Evolutionary conservation across 371 early-diverging fungal genomes (phyloP), one percentile per base, ranked within the genome.

Genomic region (Chytridium lagenaria): DNA sequence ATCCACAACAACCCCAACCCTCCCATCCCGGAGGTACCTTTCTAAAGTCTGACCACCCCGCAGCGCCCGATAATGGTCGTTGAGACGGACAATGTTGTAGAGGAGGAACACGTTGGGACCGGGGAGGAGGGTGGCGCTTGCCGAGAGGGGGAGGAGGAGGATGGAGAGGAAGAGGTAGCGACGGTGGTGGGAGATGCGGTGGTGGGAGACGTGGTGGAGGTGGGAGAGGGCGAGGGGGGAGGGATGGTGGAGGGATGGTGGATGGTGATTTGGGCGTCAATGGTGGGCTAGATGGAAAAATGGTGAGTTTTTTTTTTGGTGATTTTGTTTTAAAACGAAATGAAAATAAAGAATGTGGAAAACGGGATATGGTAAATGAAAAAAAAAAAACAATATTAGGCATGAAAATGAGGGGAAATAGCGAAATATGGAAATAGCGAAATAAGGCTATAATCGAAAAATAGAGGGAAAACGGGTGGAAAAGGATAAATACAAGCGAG

Each of bases 21-120:
- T 12, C 38, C 59, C 67, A 22, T 22, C 65, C 33, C 40, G 10
- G 34, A 75, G 2, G 30, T 67, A 2, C 26, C 57, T 12, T 49
- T 51, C 31, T 34, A 76, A 65, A 3, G 71, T 70, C 69, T 59
- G 52, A 2, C 44, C 51, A 16, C 76, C 79, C 71, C 70, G 57
- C 69, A 67, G 40, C 5, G 79, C 79, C 23, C 70, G 37, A 80
- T 90, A 93, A 69, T 94, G 92, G 57, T 91, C 91, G 81, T 92
- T 92, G 22, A 93, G 80, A 2, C 94, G 90, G 73, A 91, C 93
- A 30, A 91, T 70, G 72, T 94, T 94, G 80, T 93, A 94, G 28
- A 91, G 90, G 19, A 94, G 78, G 0, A 93, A 93, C 52, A 94
- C 88, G 78, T 94, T 94, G 38, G 94, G 94, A 19, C 93, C 67